Evolutionary conservation across 2,329 filamentous ascomycete species (phyloP).

Genomic region (Venturia effusa): DNA sequence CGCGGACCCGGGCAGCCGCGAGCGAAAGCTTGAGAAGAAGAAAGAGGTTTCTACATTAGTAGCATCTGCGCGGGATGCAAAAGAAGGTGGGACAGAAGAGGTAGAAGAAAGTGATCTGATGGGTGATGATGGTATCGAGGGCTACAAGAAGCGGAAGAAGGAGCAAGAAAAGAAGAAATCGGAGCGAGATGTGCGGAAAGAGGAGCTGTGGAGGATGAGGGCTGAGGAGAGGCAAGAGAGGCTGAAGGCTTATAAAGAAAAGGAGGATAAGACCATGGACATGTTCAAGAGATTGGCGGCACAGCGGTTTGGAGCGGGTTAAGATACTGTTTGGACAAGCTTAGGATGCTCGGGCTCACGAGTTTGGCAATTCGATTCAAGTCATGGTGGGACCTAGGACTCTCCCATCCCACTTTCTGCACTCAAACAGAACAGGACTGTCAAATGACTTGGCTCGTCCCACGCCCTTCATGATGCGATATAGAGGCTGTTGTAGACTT

Average conservation of each 20-base stretch:
- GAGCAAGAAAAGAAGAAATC: slow-evolving; percentile 63
- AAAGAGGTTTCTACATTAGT: slow-evolving; percentile 61
- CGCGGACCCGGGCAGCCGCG: slow-evolving; percentile 70
- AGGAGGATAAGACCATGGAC: slow-evolving; percentile 76
- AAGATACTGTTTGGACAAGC: not conserved
- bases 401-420: not conserved
- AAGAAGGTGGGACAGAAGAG: slow-evolving; percentile 52
- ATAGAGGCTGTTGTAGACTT: not conserved
- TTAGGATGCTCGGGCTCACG: not conserved
- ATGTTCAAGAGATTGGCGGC: slow-evolving; percentile 70
- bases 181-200: slow-evolving; percentile 70
- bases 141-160: slow-evolving; percentile 55
- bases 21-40: slow-evolving; percentile 80
- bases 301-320: slow-evolving; percentile 57
- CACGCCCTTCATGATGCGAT: not conserved
- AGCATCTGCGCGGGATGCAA: slow-evolving; percentile 57
- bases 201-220: slow-evolving; percentile 67
- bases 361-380: not conserved
- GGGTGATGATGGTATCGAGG: slow-evolving; percentile 57
- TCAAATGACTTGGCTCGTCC: not conserved
- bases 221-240: slow-evolving; percentile 72
- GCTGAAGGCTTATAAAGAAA: slow-evolving; percentile 55
- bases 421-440: not conserved
- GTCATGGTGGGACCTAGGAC: too few relatives aligned
- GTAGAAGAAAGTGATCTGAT: slow-evolving; percentile 67